A percentile compares a stretch with the other conserved stretches of the same genome.
Conservation (phyloP, 495 filamentous ascomycete species). For the Chaetomium tenue region DNA sequence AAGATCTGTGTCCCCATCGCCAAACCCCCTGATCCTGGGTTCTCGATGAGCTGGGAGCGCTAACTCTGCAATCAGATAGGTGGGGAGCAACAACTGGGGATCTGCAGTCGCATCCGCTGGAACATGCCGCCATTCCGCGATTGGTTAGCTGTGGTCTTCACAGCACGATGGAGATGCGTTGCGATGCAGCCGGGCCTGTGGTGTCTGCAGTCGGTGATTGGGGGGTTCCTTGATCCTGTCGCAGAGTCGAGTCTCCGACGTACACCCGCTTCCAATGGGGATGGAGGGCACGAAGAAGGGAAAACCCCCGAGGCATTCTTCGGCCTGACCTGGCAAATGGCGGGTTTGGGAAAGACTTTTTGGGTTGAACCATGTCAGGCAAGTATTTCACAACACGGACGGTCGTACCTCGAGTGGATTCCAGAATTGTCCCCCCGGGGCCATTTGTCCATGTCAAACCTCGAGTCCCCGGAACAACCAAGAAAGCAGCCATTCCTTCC, state of each 20-base stretch:
- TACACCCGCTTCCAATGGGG: background rate
- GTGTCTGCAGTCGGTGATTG: background rate
- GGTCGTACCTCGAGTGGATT: background rate
- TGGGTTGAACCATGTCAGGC: background rate
- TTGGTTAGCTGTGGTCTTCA: conserved; percentile 7
- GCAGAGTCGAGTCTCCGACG: background rate
- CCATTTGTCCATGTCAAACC: too few relatives aligned
- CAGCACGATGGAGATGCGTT: background rate
- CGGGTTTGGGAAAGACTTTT: background rate
- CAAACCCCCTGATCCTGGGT: conserved; percentile 1
- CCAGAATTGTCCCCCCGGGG: too few relatives aligned
- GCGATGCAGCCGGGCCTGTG: background rate
- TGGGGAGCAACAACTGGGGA: background rate
- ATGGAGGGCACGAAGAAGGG: background rate
- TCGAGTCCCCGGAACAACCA: too few relatives aligned
- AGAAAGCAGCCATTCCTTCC: too few relatives aligned
- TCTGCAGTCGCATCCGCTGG: conserved; percentile 3
- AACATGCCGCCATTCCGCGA: conserved; percentile 13
- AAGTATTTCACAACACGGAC: background rate
- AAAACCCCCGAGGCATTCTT: background rate
- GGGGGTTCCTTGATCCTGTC: background rate
- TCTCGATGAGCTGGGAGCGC: background rate
- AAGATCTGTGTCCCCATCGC: background rate
- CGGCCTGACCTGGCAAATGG: background rate
- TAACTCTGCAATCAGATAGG: background rate